Evolutionary conservation across 1,284 basidiomycete species (phyloP).

Genomic region (Veloboletus limbatus): DNA sequence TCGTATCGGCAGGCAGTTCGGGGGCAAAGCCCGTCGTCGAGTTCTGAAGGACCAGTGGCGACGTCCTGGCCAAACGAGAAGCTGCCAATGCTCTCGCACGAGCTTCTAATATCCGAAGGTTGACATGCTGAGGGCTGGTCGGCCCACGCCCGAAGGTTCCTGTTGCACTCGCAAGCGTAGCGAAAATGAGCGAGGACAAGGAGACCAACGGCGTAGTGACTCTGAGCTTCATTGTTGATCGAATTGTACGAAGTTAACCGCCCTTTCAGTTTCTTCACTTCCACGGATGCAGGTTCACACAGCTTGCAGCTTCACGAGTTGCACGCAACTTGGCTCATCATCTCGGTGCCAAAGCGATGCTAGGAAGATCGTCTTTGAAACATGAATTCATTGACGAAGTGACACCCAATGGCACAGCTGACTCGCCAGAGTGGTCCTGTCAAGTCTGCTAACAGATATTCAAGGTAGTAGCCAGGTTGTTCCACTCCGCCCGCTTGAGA

Average conservation of each 20-base stretch:
- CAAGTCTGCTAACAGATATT: no score
- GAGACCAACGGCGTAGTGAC: constrained; percentile 7
- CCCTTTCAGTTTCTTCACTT: no score
- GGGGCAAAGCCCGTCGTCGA: constrained; percentile 3
- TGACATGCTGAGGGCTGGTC: constrained; percentile 40
- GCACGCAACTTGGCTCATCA: no score
- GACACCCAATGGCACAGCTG: no score
- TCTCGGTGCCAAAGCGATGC: no score
- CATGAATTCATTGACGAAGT: no score
- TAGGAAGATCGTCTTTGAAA: no score
- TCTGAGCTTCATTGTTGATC: constrained; percentile 24
- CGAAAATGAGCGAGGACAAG: constrained; percentile 14
- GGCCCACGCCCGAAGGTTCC: constrained; percentile 15
- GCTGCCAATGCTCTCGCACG: constrained; percentile 12
- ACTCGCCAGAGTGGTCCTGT: no score
- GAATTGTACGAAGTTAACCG: background rate
- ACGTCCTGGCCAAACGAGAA: constrained; percentile 7
- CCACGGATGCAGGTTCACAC: no score
- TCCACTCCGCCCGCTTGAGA: no score
- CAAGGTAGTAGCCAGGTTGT: no score
- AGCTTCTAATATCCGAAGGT: constrained; percentile 41
- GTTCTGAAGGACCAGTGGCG: constrained; percentile 26
- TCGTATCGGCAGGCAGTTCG: background rate
- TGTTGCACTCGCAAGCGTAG: constrained; percentile 10
- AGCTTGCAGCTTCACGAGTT: no score